Evolutionary conservation across 495 filamentous ascomycete species (phyloP).

Genomic region (Astrocystis sublimbata): DNA sequence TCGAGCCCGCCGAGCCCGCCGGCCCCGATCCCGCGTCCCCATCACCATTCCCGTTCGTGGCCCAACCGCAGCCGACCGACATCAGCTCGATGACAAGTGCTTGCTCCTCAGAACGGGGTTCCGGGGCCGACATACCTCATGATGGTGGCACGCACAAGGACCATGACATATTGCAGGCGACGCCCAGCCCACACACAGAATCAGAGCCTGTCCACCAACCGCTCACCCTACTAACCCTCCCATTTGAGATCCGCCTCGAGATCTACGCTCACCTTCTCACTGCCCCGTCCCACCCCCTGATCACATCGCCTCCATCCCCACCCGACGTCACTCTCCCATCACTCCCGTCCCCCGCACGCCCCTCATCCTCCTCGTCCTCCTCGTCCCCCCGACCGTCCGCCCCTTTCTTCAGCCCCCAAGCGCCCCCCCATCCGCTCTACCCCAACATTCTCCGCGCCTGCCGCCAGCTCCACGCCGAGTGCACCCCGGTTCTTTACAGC

Average conservation of each 20-base stretch:
- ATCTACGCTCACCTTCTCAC: conserved; percentile 50
- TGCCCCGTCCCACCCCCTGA: neutral
- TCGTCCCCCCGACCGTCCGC: conserved; percentile 13
- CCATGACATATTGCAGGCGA: neutral
- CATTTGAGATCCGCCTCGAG: conserved; percentile 51
- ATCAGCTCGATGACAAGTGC: neutral
- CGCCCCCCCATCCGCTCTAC: conserved; percentile 26
- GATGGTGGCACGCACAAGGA: neutral
- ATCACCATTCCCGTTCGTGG: neutral
- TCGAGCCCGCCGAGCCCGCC: neutral
- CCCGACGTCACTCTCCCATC: neutral
- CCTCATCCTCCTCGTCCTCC: neutral
- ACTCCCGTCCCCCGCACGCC: conserved; percentile 11
- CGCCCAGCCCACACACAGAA: neutral
- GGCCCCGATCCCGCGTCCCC: too few species aligned
- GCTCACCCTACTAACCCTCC: conserved; percentile 44
- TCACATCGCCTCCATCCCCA: neutral
- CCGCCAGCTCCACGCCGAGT: conserved; percentile 44
- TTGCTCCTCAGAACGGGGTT: neutral
- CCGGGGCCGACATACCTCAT: neutral
- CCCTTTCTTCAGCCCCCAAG: conserved; percentile 11
- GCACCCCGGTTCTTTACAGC: conserved; percentile 48
- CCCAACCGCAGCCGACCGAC: neutral
- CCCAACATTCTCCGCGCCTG: conserved; percentile 45
- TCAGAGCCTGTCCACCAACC: neutral